Evolutionary conservation across 768 basidiomycete species (phyloP), one percentile per base, ranked within the genome.

Genomic region (Phanerochaete sordida): DNA sequence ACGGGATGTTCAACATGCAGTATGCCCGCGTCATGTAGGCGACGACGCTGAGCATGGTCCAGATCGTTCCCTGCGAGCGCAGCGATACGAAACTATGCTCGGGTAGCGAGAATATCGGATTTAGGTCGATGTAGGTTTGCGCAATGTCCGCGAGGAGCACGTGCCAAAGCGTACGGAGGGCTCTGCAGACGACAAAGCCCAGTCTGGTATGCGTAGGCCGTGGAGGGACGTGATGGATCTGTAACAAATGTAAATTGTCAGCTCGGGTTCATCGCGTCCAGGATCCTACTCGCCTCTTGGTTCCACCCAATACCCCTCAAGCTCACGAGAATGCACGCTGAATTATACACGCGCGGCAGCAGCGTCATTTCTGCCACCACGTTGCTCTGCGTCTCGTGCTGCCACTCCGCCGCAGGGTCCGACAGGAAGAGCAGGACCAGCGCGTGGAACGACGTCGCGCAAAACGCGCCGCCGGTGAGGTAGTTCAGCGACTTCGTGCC

Each of bases 261-360:
- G 19, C 19, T 11, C 11, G 39, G 11, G 11, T 43, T 12, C 19
- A 19, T 11, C 4, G 6, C 13, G 21, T 11, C n/a, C 24, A 24
- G 5, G 39, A 16, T 6, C 19, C 12, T 23, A 26, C 59, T 28
- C 23, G 65, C 66, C 62, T 67, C 59, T 27, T 31, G 53, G 21
- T 59, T 63, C 59, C 62, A 65, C 16, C 66, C 64, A 21, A 67
- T 58, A 8, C 63, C 64, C 7, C 66, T 62, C 3, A 37, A 15
- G 48, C 58, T 65, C 23, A 55, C 28, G 3, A 63, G 27, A 3
- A 62, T 24, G 45, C 64, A 62, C 15, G 61, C 15, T 7, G 52
- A 33, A 37, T 52, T 57, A 31, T 49, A 63, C 5, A 61, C n/a
- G 23, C 60, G 50, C 12, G 37, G 9, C 23, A 47, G 27, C 23